Conservation (phyloP, 2,329 filamentous ascomycete genomes). For the Pseudopyricularia javanii region DNA sequence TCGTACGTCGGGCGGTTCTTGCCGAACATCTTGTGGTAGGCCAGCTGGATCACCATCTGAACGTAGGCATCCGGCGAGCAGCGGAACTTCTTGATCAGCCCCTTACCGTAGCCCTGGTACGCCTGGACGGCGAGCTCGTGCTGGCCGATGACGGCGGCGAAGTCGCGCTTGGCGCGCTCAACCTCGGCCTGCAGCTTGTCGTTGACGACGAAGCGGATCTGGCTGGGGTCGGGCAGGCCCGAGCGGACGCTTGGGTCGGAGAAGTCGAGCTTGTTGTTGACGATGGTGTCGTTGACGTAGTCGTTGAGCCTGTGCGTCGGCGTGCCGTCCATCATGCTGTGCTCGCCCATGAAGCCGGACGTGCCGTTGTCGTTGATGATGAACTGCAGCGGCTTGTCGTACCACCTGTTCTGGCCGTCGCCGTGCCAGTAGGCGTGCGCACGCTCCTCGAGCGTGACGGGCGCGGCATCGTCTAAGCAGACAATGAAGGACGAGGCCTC, state of each 20-base stretch:
- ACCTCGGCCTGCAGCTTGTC: constrained; percentile 66
- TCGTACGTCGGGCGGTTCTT: constrained; percentile 97
- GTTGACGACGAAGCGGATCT: constrained; percentile 68
- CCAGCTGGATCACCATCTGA: constrained; percentile 96
- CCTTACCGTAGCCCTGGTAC: constrained; percentile 96
- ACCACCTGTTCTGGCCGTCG: constrained; percentile 92
- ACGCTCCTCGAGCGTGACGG: constrained; percentile 90
- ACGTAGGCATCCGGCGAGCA: constrained; percentile 96
- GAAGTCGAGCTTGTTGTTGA: constrained; percentile 89
- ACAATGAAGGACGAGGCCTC: constrained; percentile 85
- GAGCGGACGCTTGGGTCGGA: constrained; percentile 67
- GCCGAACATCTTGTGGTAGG: constrained; percentile 98
- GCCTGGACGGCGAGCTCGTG: constrained; percentile 91
- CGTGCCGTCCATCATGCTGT: constrained; percentile 99
- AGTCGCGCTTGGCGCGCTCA: constrained; percentile 65
- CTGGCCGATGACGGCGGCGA: constrained; percentile 66
- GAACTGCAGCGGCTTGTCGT: constrained; percentile 95
- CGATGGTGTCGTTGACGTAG: constrained; percentile 82
- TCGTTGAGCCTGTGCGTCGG: constrained; percentile 96
- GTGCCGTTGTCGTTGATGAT: constrained; percentile 98
- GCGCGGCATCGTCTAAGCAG: constrained; percentile 83
- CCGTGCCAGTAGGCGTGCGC: constrained; percentile 97
- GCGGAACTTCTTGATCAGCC: constrained; percentile 98
- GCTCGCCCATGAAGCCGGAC: constrained; percentile 94
- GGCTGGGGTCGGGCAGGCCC: constrained; percentile 67